Evolutionary conservation across 108 stramenopile genomes (phyloP), one percentile per base, ranked within the genome.

Genomic region (Cyclotella sp.): DNA sequence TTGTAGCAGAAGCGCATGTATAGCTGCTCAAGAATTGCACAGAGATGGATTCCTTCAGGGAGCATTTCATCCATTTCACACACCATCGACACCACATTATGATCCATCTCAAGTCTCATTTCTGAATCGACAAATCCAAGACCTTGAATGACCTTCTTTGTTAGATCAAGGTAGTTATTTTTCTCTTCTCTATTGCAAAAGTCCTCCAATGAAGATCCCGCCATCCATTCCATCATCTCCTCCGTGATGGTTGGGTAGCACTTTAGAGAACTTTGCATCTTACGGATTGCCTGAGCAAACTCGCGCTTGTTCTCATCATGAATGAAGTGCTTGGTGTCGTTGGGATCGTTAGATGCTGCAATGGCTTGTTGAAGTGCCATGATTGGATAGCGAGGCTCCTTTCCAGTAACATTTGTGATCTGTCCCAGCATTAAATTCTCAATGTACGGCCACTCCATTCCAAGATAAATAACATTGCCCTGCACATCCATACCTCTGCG

Each of bases 401-500:
- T 91, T 70, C 99, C 99, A 26, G 89, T 92, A 45, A 99, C 97
- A 16, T 95, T 88, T 39, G 95, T 95, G 70, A 99, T 97, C 75
- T 92, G 94, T 39, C 98, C 99, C 57, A 98, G 89, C 97, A 99
- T 98, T n/a, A 99, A 87, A 67, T 95, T 97, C 77, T 97, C 95
- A 77, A 99, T 97, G 79, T 94, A 92, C 18, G 91, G 83, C 96
- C 97, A 97, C 24, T 97, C 88, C 96, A 98, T 97, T 70, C 97
- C 97, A 63, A 97, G 87, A 87, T 98, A 99, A 62, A 99, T 82
- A 26, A 99, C 86, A 78, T 98, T 98, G 51, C 99, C 99, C 87
- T 99, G 98, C n/a, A 96, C 97, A 82, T 99, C 99, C 90, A 99
- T 94, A 67, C 99, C 99, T 76, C 99, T 92, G 41, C 99, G 96